Base-by-base conservation (phyloP, 495 filamentous ascomycete species). In the Aspergillus conjunctus region DNA sequence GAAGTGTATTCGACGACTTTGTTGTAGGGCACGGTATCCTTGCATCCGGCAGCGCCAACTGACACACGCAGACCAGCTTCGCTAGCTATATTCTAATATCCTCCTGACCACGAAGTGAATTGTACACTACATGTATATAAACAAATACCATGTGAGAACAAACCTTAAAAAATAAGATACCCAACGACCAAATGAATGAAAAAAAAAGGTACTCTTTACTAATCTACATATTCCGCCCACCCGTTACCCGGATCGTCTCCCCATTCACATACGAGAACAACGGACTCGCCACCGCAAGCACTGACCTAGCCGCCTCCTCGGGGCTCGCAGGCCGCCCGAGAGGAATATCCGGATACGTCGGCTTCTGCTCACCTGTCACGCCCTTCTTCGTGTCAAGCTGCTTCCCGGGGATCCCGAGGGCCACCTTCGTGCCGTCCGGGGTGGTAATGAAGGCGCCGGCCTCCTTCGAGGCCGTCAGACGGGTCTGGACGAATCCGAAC, bases 211-310 rank as follows among this genome's bases (percentile, higher is more conserved):
- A 3, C 34, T 9, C 14, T 37, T 37, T 37, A 37, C 34, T n/a
- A n/a, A 20, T 43, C 30, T 84, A 93, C 81, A 91, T 93, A 71
- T 92, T 92, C 72, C 88, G 78, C 5, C 91, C 91, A 7, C 91
- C 91, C 14, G 91, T 94, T 48, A 93, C 91, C 67, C 83, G 84
- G 59, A 96, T 88, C 3, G 90, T 92, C 80, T 96, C 90, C 10
- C 91, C 91, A 69, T 82, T 87, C 5, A 94, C 88, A 78, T 94
- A 94, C 45, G 84, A 86, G 63, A 91, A 90, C 65, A 90, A 72
- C 46, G 91, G 91, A 62, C 88, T 91, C 1, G 87, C 88, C 33
- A 93, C 85, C n/a, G 85, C 90, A 62, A 96, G 61, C 59, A 96
- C 84, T n/a, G 84, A 79, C 65, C 85, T 83, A 26, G 91, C 91